Base-by-base conservation (phyloP, 495 filamentous ascomycete species). In the Penicillium psychrofluorescens region DNA sequence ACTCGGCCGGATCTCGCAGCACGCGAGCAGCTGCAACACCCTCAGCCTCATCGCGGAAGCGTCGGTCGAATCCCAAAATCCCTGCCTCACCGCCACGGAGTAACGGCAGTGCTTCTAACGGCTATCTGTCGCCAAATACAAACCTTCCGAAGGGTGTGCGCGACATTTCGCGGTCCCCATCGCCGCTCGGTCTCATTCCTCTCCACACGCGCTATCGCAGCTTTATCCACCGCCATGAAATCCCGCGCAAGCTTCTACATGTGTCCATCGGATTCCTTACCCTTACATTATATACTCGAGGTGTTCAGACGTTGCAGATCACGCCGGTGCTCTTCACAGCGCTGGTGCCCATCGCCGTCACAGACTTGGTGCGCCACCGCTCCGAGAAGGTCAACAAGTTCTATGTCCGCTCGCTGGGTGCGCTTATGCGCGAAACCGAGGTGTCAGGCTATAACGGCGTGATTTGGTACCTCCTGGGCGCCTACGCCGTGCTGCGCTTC, bases 191-290 rank as follows among this genome's bases (percentile, higher is more conserved):
- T 13, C 77, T 99, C 6, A 99, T 99, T 47, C 92, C 92, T 15
- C 90, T 97, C 53, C 92, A 99, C 59, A 72, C 71, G 27, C 53
- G 68, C 47, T 66, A 76, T 58, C 62, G 74, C 50, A 54, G 48
- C 45, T 73, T 78, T 42, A 69, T 74, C 43, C 73, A 75, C 50
- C 70, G 72, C 28, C 71, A 72, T 51, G 75, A 70, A 45, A 74
- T 73, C 34, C 66, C 64, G 2, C 67, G 65, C 35, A 74, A 70
- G 40, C 66, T 66, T 13, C 58, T 70, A 6, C 74, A 99, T 63
- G 87, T 97, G 43, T 95, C 88, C 31, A 97, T 99, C 66, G 92
- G 92, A 37, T 97, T 97, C 69, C 67, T 96, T 28, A 87, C 88
- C 9, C 75, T 95, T 11, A 80, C 81, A 56, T 76, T 95, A 11